Conservation (phyloP, 768 basidiomycete species). For the Termitomyces sp. region DNA sequence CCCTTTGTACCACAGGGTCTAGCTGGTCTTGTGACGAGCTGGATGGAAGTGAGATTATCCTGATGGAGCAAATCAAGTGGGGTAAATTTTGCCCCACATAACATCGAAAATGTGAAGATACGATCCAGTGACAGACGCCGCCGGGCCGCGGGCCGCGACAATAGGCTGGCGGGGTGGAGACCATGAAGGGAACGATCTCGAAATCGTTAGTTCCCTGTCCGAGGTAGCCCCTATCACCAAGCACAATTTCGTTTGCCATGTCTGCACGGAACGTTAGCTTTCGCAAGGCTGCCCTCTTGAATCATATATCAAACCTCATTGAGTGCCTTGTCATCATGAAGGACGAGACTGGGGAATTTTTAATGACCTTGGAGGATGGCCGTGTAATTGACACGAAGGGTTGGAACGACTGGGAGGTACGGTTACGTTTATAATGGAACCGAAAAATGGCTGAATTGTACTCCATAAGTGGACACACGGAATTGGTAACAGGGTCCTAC, state of each 20-base stretch:
- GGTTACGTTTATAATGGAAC: not conserved
- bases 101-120: not conserved
- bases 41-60: not conserved
- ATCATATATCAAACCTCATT: constrained; percentile 32
- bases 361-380: constrained; percentile 45
- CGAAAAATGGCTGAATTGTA: not conserved
- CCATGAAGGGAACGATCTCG: not conserved
- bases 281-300: constrained; percentile 21
- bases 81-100: not conserved
- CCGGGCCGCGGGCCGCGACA: constrained; percentile 14
- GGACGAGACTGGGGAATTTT: constrained; percentile 48
- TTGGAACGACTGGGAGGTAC: constrained; percentile 54
- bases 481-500: constrained; percentile 24
- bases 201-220: not conserved
- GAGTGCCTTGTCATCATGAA: constrained; percentile 47
- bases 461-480: constrained; percentile 39
- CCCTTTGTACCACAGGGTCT: not conserved
- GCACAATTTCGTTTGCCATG: constrained; percentile 18
- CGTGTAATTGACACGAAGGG: constrained; percentile 54
- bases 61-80: constrained; percentile 1
- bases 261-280: constrained; percentile 29
- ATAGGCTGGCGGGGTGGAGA: too few species aligned
- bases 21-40: constrained; percentile 14
- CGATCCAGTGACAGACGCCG: not conserved
- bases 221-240: too few species aligned